Base-by-base conservation (phyloP, 2,329 filamentous ascomycete species). In the Trichoderma pleuroti region DNA sequence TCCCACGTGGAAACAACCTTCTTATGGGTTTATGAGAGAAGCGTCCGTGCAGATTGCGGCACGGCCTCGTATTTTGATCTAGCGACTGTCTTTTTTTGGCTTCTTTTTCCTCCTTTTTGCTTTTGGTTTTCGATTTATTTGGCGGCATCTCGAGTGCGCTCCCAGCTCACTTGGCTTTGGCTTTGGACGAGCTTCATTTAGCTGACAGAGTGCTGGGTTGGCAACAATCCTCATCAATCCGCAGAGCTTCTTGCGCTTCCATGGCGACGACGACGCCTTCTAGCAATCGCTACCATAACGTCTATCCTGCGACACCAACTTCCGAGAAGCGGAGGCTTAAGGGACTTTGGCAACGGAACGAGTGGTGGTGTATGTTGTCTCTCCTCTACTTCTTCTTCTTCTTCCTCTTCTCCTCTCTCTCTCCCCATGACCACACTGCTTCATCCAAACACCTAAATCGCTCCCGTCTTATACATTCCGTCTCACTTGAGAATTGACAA, bases 281-380 rank as follows among this genome's bases (percentile, higher is more conserved):
- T 3, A 36, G 34, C 24, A 59, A 26, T 42, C 66, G 60, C 52
- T 24, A 36, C 24, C 56, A 65, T 2, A 56, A 59, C 39, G 60
- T 46, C 28, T 59, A 56, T 16, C 57, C 76, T 2, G 65, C 73
- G 46, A 76, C 75, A 24, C 76, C 78, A 1, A 70, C 16, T 68
- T 75, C 80, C 7, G 65, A 74, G 11, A 80, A 77, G 73, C 79
- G 78, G 65, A 77, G 78, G 28, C 75, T 78, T 70, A 76, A 80
- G 66, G 80, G 81, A 28, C 71, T 76, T 49, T 82, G 75, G 67
- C 70, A 76, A 28, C 76, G 80, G 64, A 79, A 77, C 7, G 68
- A 77, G 54, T 82, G 81, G 80, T 81, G 76, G 77, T 82, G 80
- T 81, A 77, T 71, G 80, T 74, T 52, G 59, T 34, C 26, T 46